Base-by-base conservation (phyloP, 2,329 filamentous ascomycete species). In the Onygenales sp. region DNA sequence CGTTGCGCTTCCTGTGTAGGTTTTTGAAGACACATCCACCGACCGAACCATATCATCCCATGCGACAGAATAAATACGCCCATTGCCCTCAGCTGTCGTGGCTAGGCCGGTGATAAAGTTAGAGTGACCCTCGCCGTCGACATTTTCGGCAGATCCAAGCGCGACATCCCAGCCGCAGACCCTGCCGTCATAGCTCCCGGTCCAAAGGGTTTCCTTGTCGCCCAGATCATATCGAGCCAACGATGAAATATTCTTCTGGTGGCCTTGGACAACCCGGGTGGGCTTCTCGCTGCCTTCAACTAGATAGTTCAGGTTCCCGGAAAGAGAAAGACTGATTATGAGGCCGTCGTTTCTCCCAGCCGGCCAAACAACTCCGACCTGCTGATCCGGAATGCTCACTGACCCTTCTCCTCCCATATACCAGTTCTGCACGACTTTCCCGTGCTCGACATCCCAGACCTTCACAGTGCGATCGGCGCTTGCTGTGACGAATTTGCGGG, bases 391-490 rank as follows among this genome's bases (percentile, higher is more conserved):
- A 39, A 96, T 77, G 65, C 82, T 89, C 56, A 85, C 79, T 44
- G 74, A 75, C 13, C 84, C 85, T 42, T 91, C 86, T 34, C 81
- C 82, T 21, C 91, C 90, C 67, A 97, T 81, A 58, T 81, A 81
- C 93, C 93, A 98, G 31, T 82, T 88, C 67, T 94, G 87, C 6
- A 85, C 76, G 17, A 82, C 81, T 65, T 86, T 86, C 36, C 86
- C 88, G 11, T 84, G 77, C 65, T 95, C 88, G 2, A 82, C 84
- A 64, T 97, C 91, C 93, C 93, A 98, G 31, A 96, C 80, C 69
- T 90, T 91, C 52, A 98, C 88, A 0, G 90, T 96, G 72, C 93
- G 89, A 67, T 98, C 93, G 7, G 89, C 92, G 63, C 90, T 95
- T 13, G 90, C 88, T 1, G 93, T 98, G 32, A 88, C 92, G 59